Evolutionary conservation across 805 yeast genomes (phyloP).

Genomic region (Candida sphagnicola): DNA sequence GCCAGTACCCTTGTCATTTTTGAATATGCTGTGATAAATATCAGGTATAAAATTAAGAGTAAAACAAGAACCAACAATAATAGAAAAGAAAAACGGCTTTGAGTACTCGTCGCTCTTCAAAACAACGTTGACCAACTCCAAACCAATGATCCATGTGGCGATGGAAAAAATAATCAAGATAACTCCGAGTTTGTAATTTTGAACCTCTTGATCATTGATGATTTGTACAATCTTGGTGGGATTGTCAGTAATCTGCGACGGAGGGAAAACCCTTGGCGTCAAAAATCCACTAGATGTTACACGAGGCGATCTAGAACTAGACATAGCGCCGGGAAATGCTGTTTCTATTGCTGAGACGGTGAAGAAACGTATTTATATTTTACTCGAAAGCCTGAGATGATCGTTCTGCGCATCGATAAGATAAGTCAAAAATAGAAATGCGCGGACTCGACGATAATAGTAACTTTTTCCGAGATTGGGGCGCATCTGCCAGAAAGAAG

Average conservation of each 20-base stretch:
- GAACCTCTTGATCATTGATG: conserved; percentile 38
- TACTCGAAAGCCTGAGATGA: too few species aligned
- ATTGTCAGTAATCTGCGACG: conserved; percentile 3
- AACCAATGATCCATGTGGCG: conserved; percentile 45
- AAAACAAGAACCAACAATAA: conserved; percentile 47
- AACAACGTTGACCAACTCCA: conserved; percentile 46
- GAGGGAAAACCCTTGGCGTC: not conserved
- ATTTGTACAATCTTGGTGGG: conserved; percentile 27
- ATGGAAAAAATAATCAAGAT: conserved; percentile 39
- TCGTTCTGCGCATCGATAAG: too few species aligned
- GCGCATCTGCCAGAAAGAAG: too few species aligned
- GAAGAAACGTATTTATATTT: too few species aligned
- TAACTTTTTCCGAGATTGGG: too few species aligned
- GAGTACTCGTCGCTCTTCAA: conserved; percentile 44
- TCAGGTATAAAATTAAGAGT: conserved; percentile 43
- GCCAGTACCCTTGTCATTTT: not conserved
- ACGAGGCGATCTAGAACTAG: not conserved
- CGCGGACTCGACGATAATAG: too few species aligned
- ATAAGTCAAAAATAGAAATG: too few species aligned
- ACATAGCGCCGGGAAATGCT: too few species aligned
- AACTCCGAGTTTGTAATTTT: conserved; percentile 43
- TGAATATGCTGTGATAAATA: conserved; percentile 4
- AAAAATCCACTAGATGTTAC: not conserved
- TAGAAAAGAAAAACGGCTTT: conserved; percentile 47
- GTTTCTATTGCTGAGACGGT: too few species aligned